Evolutionary conservation across 768 basidiomycete genomes (phyloP), one percentile per base, ranked within the genome.

Genomic region (Phanerodontia chrysosporium): DNA sequence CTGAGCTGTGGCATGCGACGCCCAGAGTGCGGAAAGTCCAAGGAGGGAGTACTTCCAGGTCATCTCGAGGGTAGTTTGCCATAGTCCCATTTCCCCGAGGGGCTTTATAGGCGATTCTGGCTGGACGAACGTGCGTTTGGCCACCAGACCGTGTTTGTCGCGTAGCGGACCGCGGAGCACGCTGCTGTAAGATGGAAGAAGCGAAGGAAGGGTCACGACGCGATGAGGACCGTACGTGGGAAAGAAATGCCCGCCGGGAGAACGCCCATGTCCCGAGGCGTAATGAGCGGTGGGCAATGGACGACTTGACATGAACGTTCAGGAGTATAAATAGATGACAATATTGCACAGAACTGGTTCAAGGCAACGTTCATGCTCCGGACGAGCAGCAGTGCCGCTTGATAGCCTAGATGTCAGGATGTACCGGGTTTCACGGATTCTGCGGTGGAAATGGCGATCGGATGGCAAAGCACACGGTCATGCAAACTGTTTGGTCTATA

Each of bases 101-200:
- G 9, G 21, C 35, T 53, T 53, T 53, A 53, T 53, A 53, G 24
- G 52, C 27, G 32, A 24, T 36, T 13, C 35, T 10, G 5, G 35
- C 35, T 42, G 35, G n/a, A 53, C 52, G 52, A 53, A 53, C 52
- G 52, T 53, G 52, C 52, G 52, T 21, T n/a, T 10, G 52, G 22
- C 5, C 36, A 51, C 29, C 14, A 32, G 49, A 51, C 49, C 49
- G 30, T 13, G 18, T 28, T 14, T 51, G 29, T 51, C 29, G 39
- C 35, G 24, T 53, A 24, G 46, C 52, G 52, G 52, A 25, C 52
- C 52, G 52, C 24, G 21, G 39, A 14, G 22, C 52, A 53, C 35
- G 32, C 22, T 53, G 22, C 39, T 7, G 39, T 7, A 18, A 42
- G 39, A 42, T 42, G 49, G 32, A 36, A 53, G 52, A 27, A 53